These are phyloP conservation scores for Yamadazyma spencermartinsiae DNA, from an alignment of 1,139 yeast genomes.

Conservation along the genomic window DNA sequence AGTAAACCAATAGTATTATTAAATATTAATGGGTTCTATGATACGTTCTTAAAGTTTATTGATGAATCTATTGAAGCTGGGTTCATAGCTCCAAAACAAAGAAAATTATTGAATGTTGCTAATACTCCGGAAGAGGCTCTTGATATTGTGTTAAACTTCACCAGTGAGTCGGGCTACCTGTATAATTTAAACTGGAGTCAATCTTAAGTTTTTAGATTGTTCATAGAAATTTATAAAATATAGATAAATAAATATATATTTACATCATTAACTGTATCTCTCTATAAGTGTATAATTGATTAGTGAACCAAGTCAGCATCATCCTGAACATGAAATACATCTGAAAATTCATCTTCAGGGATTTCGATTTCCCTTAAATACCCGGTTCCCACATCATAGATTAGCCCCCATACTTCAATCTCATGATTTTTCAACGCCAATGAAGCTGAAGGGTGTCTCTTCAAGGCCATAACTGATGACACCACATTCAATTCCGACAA, in stretches of 20 bases:
- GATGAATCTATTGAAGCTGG: conserved; percentile 58
- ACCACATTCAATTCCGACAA: conserved; percentile 81
- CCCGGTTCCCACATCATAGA: conserved; percentile 86
- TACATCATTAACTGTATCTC: neutral
- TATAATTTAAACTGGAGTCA: conserved; percentile 71
- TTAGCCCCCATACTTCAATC: conserved; percentile 85
- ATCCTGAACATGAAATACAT: conserved; percentile 51
- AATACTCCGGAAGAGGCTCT: conserved; percentile 65
- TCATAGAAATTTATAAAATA: neutral
- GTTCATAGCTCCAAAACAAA: conserved; percentile 68
- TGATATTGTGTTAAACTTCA: conserved; percentile 57
- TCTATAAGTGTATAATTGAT: conserved; percentile 1
- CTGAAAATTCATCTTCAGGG: conserved; percentile 53
- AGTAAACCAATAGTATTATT: conserved; percentile 74
- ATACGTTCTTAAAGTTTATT: conserved; percentile 63
- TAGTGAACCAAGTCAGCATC: conserved; percentile 27
- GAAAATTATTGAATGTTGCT: conserved; percentile 70
- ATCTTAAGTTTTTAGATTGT: conserved; percentile 22
- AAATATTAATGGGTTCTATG: conserved; percentile 80
- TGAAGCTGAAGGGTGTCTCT: conserved; percentile 73
- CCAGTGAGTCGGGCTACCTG: conserved; percentile 66
- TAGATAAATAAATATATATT: neutral
- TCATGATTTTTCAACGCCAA: conserved; percentile 69
- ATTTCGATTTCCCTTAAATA: conserved; percentile 55
- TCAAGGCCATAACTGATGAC: conserved; percentile 55